Conservation (phyloP, 495 filamentous ascomycete genomes). For the Penicillium coffeae region DNA sequence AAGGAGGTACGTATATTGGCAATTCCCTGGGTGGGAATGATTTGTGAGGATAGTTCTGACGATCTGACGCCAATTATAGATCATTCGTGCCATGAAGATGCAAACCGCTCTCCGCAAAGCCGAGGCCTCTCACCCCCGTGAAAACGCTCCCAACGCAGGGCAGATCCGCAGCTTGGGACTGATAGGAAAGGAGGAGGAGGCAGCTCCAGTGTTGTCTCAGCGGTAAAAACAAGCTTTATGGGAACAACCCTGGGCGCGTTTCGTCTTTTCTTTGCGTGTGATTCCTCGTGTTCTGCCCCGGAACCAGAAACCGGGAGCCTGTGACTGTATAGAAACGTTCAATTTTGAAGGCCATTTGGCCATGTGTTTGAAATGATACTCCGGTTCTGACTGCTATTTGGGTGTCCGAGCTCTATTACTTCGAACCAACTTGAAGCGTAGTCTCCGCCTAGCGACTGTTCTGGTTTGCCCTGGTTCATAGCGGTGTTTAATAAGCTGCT, state of each 20-base stretch:
- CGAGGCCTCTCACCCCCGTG: constrained; percentile 68
- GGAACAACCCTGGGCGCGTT: constrained; percentile 21
- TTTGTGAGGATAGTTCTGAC: constrained; percentile 2
- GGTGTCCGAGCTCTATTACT: too few species aligned
- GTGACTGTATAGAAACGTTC: constrained; percentile 44
- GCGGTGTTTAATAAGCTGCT: too few species aligned
- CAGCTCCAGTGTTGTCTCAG: constrained; percentile 55
- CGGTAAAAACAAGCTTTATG: constrained; percentile 13
- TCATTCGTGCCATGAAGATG: constrained; percentile 68
- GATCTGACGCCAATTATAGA: constrained; percentile 44
- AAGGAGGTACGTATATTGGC: constrained; percentile 74
- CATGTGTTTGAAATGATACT: constrained; percentile 31
- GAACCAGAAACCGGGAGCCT: constrained; percentile 20
- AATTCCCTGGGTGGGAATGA: background rate
- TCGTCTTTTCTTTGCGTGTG: constrained; percentile 28
- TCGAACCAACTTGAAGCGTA: too few species aligned
- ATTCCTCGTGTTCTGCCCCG: constrained; percentile 27
- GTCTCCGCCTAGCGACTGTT: too few species aligned
- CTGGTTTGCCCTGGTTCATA: too few species aligned
- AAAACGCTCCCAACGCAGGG: constrained; percentile 68
- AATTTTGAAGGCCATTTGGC: constrained; percentile 16
- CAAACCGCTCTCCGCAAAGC: constrained; percentile 86
- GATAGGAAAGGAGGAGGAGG: constrained; percentile 76
- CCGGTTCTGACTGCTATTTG: constrained; percentile 11
- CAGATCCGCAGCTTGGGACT: constrained; percentile 81